Evolutionary conservation across 345 rosid species (phyloP), one percentile per base, ranked within the genome.

Genomic region (Lepidium aucheri): DNA sequence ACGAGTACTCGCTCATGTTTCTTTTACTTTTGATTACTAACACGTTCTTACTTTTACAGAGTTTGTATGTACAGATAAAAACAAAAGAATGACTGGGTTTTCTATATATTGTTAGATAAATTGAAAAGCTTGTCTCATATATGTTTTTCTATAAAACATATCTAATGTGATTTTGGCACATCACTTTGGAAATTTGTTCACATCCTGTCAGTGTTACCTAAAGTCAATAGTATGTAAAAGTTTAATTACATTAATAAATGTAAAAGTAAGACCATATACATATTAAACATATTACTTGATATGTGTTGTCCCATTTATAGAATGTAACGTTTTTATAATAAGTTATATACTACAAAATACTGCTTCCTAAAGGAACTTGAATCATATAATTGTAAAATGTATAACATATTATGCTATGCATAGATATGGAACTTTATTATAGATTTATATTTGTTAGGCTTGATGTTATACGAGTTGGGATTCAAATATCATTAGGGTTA

Each of bases 1-100:
- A 63, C 75, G 64, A 46, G 75, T 71, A 38, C 69, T 71, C 52
- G 18, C 39, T 22, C 45, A 53, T 62, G 58, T 55, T 49, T 71
- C 70, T 54, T 71, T 71, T 55, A 18, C 70, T 71, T 71, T 71
- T 55, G 8, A 44, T 53, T 33, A 70, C 55, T 17, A 62, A 43
- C 30, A 39, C 17, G 44, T 53, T 62, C 62, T 53, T 62, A 70
- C 63, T 61, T 60, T 69, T 15, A 42, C 54, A 12, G 33, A 69
- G 40, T 60, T 69, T 60, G 61, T 52, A 53, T 70, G 17, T 34
- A 60, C 67, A 9, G 62, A 69, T 39, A 69, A 52, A 59, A 60
- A 59, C 35, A 58, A 59, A 50, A 40, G 3, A 63, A 36, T 22
- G 49, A 22, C 11, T 30, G 1, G 1, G 3, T 8, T 49, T 30